Conservation (phyloP, 805 yeast species). For the Torulaspora franciscae region DNA sequence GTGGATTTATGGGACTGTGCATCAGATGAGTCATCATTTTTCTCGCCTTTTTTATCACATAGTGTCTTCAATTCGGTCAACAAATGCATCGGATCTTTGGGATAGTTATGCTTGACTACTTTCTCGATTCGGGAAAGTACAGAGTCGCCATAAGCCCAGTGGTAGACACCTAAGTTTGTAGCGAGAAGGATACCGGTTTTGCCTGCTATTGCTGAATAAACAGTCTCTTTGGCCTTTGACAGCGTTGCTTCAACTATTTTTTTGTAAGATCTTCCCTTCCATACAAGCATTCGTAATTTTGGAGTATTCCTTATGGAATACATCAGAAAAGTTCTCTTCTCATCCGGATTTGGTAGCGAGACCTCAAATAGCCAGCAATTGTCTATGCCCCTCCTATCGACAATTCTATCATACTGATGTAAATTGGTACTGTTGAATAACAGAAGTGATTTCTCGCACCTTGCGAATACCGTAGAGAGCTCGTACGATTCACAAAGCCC, state of each 20-base stretch:
- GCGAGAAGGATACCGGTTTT: constrained; percentile 21
- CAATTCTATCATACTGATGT: constrained; percentile 31
- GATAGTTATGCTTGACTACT: constrained; percentile 20
- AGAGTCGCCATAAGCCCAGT: constrained; percentile 22
- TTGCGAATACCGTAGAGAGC: constrained; percentile 30
- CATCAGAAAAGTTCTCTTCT: constrained; percentile 18
- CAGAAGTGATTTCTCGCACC: constrained; percentile 24
- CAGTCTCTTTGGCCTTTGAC: constrained; percentile 18
- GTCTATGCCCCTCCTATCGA: constrained; percentile 31
- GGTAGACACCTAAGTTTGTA: constrained; percentile 22
- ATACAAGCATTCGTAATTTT: constrained; percentile 27
- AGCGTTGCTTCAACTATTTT: constrained; percentile 24
- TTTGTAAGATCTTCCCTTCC: constrained; percentile 29
- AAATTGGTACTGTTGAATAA: constrained; percentile 31
- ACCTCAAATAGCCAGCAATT: constrained; percentile 26
- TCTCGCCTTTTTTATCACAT: constrained; percentile 2
- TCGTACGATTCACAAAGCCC: constrained; percentile 24
- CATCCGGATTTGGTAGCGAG: constrained; percentile 5
- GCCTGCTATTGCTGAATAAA: constrained; percentile 19
- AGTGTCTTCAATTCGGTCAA: constrained; percentile 16
- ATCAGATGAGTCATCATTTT: constrained; percentile 7
- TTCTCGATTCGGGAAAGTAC: constrained; percentile 21
- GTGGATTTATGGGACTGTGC: constrained; percentile 10
- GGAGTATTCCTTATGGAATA: constrained; percentile 18
- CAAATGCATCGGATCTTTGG: constrained; percentile 20